Conservation (phyloP, 148 eudicot species). For the Linanthus parryae region DNA sequence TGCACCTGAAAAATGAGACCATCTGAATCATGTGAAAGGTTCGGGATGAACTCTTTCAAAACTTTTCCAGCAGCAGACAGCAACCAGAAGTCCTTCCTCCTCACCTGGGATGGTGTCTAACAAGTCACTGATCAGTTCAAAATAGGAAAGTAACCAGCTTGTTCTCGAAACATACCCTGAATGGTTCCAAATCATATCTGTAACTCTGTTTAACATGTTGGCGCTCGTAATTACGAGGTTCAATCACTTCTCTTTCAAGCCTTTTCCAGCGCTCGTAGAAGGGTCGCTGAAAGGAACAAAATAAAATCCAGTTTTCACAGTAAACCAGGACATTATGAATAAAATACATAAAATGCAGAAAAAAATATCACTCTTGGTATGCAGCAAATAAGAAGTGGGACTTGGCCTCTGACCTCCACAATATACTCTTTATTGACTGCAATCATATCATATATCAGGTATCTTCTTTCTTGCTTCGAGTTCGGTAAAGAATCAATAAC, state of each 20-base stretch:
- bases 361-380: no score
- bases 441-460: slow-evolving; percentile 92
- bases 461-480: slow-evolving; percentile 93
- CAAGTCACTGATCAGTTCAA: slow-evolving; percentile 4
- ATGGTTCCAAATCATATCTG: slow-evolving; percentile 92
- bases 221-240: slow-evolving; percentile 79
- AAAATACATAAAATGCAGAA: no score
- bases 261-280: slow-evolving; percentile 91
- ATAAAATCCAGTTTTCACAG: no score
- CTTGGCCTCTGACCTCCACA: slow-evolving; percentile 70
- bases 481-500: slow-evolving; percentile 74
- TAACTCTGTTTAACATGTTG: slow-evolving; percentile 49
- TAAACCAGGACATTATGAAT: no score
- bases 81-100: slow-evolving; percentile 97
- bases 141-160: no score
- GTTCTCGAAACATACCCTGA: slow-evolving; percentile 94
- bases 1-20: slow-evolving; percentile 99
- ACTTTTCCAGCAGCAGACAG: slow-evolving; percentile 78
- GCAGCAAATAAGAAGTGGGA: no score
- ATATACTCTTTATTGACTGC: slow-evolving; percentile 66
- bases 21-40: slow-evolving; percentile 86
- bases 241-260: slow-evolving; percentile 89
- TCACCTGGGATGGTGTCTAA: slow-evolving; percentile 42
- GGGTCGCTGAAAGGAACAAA: no score
- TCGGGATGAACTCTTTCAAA: slow-evolving; percentile 83